Base-by-base conservation (phyloP, 148 eudicot species). In the Vaccinium darrowii region DNA sequence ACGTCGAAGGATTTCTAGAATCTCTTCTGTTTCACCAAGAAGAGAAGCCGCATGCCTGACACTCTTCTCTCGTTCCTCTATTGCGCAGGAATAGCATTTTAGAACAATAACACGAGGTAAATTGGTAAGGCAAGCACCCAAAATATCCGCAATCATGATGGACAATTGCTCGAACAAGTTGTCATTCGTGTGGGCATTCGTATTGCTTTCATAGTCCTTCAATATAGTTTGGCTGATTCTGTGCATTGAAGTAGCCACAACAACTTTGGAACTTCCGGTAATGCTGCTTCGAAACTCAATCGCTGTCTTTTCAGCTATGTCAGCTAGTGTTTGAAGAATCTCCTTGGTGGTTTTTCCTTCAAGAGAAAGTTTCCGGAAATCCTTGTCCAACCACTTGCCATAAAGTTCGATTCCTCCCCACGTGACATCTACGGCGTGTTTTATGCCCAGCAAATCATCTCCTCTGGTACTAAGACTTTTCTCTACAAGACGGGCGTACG, bases 61-160 rank as follows among this genome's bases (percentile, higher is more conserved):
- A n/a, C n/a, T n/a, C n/a, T n/a, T n/a, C n/a, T n/a, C n/a, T n/a
- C n/a, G n/a, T n/a, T n/a, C n/a, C n/a, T n/a, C n/a, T n/a, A n/a
- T n/a, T n/a, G n/a, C n/a, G n/a, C n/a, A n/a, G n/a, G n/a, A n/a
- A n/a, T n/a, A n/a, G n/a, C n/a, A n/a, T n/a, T n/a, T n/a, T n/a
- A n/a, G n/a, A n/a, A n/a, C n/a, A n/a, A n/a, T n/a, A n/a, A n/a
- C n/a, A n/a, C n/a, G n/a, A n/a, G n/a, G n/a, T n/a, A n/a, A n/a
- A n/a, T n/a, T n/a, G n/a, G n/a, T n/a, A n/a, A n/a, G 51, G 53
- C 76, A 81, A n/a, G 84, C 84, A 81, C 56, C 84, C 7, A 65
- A 39, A 6, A 65, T 23, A 2, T 15, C 25, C 50, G 84, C 76
- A 51, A 81, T 62, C 50, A 80, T 80, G 23, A 21, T 8, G 62